Conservation (phyloP, 108 stramenopile genomes). For the Skeletonema potamos region DNA sequence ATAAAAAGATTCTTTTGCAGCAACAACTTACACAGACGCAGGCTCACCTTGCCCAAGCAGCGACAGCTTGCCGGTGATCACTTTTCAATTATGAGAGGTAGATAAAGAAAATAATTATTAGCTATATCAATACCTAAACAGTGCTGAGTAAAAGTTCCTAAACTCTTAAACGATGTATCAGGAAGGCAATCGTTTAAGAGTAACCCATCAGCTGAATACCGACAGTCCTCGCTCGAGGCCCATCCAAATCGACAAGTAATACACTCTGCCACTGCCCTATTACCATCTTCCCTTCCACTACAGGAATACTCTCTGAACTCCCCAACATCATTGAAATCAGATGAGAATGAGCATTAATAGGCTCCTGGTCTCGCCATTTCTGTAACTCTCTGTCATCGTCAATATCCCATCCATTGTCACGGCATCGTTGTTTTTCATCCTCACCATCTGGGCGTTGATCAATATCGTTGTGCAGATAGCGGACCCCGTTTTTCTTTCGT, state of each 20-base stretch:
- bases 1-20: slow-evolving; percentile 17
- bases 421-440: slow-evolving; percentile 81
- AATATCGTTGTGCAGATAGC: slow-evolving; percentile 87
- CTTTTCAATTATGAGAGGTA: no score
- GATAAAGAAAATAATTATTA: no score
- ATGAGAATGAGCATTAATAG: slow-evolving; percentile 91
- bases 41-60: neutral
- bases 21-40: neutral
- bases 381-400: slow-evolving; percentile 59
- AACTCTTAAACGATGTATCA: neutral
- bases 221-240: slow-evolving; percentile 75
- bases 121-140: no score
- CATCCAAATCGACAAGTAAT: slow-evolving; percentile 83
- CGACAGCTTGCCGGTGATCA: neutral
- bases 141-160: no score
- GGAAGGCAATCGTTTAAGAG: slow-evolving; percentile 5
- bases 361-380: slow-evolving; percentile 87
- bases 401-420: slow-evolving; percentile 88
- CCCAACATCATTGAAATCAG: slow-evolving; percentile 80
- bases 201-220: slow-evolving; percentile 86
- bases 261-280: slow-evolving; percentile 88
- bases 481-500: slow-evolving; percentile 19
- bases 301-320: slow-evolving; percentile 77
- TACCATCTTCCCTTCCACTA: slow-evolving; percentile 78
- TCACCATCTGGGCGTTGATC: slow-evolving; percentile 75